Evolutionary conservation across 2,329 filamentous ascomycete genomes (phyloP).

Genomic region (Botryotinia globosa): DNA sequence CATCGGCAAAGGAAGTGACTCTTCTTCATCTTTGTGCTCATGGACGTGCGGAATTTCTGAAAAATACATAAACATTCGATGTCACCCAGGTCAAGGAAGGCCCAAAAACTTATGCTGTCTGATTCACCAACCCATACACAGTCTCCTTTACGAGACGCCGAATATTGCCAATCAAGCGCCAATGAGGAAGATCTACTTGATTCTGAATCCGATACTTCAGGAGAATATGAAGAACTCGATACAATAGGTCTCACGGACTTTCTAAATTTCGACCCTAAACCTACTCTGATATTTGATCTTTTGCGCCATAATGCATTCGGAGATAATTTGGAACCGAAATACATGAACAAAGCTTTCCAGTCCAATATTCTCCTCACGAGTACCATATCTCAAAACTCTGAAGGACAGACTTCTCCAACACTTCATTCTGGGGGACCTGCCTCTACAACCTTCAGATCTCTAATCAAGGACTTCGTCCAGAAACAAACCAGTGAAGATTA

Average conservation of each 20-base stretch:
- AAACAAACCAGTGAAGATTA: not conserved
- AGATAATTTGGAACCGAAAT: conserved; percentile 55
- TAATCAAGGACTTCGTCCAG: conserved; percentile 9
- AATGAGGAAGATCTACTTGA: conserved; percentile 8
- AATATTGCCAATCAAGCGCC: not conserved
- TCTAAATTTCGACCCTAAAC: conserved; percentile 69
- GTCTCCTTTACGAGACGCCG: conserved; percentile 3
- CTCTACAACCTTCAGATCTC: conserved; percentile 3
- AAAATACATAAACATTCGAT: conserved; percentile 10
- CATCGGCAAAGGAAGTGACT: not conserved
- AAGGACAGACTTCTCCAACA: not conserved
- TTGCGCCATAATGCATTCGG: conserved; percentile 1
- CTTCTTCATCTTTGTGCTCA: not conserved
- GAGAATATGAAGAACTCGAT: conserved; percentile 1
- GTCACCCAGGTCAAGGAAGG: conserved; percentile 11
- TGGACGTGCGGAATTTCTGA: conserved; percentile 3
- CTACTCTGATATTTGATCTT: conserved; percentile 67
- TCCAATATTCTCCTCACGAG: not conserved
- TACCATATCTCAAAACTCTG: not conserved
- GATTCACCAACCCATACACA: conserved; percentile 11
- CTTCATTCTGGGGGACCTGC: not conserved
- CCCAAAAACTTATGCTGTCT: conserved; percentile 19
- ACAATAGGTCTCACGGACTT: conserved; percentile 48
- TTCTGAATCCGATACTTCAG: not conserved
- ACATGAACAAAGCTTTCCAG: conserved; percentile 52